These are phyloP conservation scores for Cyberlindnera veronae DNA, from an alignment of 805 yeast genomes.

Conservation along the genomic window DNA sequence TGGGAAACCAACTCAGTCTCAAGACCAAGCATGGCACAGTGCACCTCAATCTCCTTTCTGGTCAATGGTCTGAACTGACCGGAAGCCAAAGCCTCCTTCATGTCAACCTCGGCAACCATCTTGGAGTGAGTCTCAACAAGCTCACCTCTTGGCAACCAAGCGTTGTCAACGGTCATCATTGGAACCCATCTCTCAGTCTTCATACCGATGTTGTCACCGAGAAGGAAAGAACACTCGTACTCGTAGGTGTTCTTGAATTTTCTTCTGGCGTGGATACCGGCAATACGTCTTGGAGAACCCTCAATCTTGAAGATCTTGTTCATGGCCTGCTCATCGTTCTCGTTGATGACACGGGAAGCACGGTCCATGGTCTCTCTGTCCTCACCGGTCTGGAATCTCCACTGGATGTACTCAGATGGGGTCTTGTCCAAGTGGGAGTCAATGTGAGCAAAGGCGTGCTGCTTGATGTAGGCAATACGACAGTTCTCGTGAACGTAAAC, in stretches of 20 bases:
- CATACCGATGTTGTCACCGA: conserved; percentile 99
- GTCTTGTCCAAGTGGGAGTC: conserved; percentile 99
- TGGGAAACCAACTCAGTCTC: conserved; percentile 99
- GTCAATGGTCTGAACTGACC: conserved; percentile 99
- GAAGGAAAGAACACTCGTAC: conserved; percentile 95
- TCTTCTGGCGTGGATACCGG: conserved; percentile 92
- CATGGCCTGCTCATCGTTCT: conserved; percentile 96
- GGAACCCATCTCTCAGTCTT: conserved; percentile 99
- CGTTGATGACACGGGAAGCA: conserved; percentile 98
- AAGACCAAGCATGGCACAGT: conserved; percentile 97
- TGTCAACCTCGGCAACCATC: conserved; percentile 99
- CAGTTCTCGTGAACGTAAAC: conserved; percentile 99
- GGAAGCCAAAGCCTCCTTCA: conserved; percentile 99
- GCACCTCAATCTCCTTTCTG: conserved; percentile 99
- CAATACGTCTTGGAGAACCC: conserved; percentile 97
- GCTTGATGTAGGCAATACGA: conserved; percentile 99
- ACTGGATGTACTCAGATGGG: conserved; percentile 99
- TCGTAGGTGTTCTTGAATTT: conserved; percentile 99
- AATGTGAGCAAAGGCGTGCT: conserved; percentile 99
- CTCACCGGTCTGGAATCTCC: conserved; percentile 99
- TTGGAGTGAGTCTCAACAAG: conserved; percentile 95
- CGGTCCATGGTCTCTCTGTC: conserved; percentile 99
- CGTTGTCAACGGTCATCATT: conserved; percentile 99
- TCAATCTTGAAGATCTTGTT: conserved; percentile 99
- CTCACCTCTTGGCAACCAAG: conserved; percentile 99